These are phyloP conservation scores for Scleromitrula shiraiana DNA, from an alignment of 2,329 filamentous ascomycete genomes.

Conservation along the genomic window DNA sequence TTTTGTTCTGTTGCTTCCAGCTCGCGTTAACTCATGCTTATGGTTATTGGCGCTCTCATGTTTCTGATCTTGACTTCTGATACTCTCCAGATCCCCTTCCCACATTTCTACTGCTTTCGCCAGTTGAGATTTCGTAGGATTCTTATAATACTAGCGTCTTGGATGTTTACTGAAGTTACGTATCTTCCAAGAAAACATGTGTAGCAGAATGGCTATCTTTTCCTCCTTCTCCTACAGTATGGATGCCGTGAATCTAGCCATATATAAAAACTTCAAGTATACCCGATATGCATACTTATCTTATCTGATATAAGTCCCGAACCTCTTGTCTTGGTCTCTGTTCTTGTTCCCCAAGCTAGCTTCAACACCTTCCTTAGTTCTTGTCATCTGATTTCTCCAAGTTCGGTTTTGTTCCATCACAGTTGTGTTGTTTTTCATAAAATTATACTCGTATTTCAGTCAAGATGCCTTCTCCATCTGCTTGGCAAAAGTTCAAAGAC, in stretches of 20 bases:
- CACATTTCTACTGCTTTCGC: not conserved
- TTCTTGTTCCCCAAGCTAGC: not conserved
- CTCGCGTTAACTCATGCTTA: no score
- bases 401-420: not conserved
- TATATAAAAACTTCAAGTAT: no score
- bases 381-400: not conserved
- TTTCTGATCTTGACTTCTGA: not conserved
- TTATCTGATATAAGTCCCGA: not conserved
- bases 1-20: no score
- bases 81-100: not conserved
- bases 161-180: not conserved
- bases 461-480: not conserved
- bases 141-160: not conserved
- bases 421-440: not conserved
- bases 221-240: not conserved
- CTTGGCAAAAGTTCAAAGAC: not conserved
- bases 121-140: not conserved
- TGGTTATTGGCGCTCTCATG: not conserved
- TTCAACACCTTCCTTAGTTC: not conserved
- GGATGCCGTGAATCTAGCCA: no score
- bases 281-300: not conserved
- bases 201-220: not conserved
- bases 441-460: not conserved
- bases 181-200: not conserved
- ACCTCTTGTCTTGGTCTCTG: not conserved